Evolutionary conservation across 164 flowering plant species (phyloP).

Genomic region (Stephania cephalantha): DNA sequence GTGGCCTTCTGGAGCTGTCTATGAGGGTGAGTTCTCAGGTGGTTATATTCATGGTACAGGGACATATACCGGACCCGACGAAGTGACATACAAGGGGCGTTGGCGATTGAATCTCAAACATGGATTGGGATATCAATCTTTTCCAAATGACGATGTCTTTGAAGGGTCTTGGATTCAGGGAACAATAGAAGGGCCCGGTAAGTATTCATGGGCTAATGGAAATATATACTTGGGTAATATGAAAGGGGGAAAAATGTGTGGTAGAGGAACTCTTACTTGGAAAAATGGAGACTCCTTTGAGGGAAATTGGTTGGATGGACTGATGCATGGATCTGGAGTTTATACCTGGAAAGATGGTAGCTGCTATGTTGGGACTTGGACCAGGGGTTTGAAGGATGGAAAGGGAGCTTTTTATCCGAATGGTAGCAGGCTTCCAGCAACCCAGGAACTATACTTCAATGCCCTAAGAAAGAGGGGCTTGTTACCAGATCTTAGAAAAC

Average conservation of each 20-base stretch:
- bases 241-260: constrained; percentile 94
- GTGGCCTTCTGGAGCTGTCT: constrained; percentile 77
- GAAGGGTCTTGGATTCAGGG: constrained; percentile 98
- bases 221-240: constrained; percentile 80
- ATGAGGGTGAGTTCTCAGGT: constrained; percentile 92
- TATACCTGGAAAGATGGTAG: constrained; percentile 92
- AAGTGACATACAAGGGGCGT: constrained; percentile 62
- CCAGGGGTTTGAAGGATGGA: constrained; percentile 89
- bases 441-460: constrained; percentile 61
- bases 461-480: constrained; percentile 81
- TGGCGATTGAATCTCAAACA: constrained; percentile 88
- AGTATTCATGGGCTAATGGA: constrained; percentile 88
- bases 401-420: constrained; percentile 89
- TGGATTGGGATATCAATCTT: constrained; percentile 77
- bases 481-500: constrained; percentile 70
- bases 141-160: constrained; percentile 77
- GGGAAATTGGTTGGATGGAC: constrained; percentile 89
- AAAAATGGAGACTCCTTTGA: constrained; percentile 83
- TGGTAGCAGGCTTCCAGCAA: constrained; percentile 61
- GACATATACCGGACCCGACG: constrained; percentile 46
- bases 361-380: constrained; percentile 94
- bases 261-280: constrained; percentile 92
- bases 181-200: constrained; percentile 80
- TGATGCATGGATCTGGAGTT: constrained; percentile 94
- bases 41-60: constrained; percentile 90